phyloP scores from a whole-genome alignment of 2,329 filamentous ascomycete species.

The Phialocephala sp. region DNA sequence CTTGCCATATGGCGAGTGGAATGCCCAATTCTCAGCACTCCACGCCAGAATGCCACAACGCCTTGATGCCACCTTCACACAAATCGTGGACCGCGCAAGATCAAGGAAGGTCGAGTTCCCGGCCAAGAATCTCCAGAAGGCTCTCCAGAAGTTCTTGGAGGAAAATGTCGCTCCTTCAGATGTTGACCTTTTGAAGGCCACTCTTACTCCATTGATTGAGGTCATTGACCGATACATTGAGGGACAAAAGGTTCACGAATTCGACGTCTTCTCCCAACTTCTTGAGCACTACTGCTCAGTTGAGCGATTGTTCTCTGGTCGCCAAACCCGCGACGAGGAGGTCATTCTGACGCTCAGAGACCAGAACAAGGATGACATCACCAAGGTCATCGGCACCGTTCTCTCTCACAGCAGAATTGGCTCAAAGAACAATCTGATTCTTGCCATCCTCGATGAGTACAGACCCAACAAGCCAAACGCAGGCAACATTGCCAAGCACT shows the following conservation, averaged over 20 bases:
- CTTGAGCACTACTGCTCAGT: conserved; percentile 82
- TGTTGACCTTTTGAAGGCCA: conserved; percentile 72
- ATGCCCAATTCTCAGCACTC: conserved; percentile 92
- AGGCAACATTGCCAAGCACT: conserved; percentile 86
- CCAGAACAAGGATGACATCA: conserved; percentile 91
- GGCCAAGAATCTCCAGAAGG: conserved; percentile 83
- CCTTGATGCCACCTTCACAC: conserved; percentile 80
- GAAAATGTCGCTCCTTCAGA: conserved; percentile 80
- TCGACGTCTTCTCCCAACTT: conserved; percentile 78
- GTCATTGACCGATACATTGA: conserved; percentile 84
- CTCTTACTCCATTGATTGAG: conserved; percentile 75
- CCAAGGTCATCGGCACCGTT: conserved; percentile 84
- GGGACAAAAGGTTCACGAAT: conserved; percentile 89
- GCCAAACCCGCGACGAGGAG: conserved; percentile 87
- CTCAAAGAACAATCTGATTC: conserved; percentile 90
- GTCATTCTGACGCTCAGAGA: conserved; percentile 93
- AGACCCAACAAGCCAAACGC: conserved; percentile 91
- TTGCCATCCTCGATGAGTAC: conserved; percentile 93
- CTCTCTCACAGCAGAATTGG: conserved; percentile 92
- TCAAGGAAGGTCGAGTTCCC: conserved; percentile 86
- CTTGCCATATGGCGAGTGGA: conserved; percentile 96
- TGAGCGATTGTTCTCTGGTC: conserved; percentile 86
- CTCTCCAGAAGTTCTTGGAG: conserved; percentile 85
- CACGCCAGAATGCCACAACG: conserved; percentile 97
- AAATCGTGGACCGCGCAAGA: conserved; percentile 85